Conservation (phyloP, 2,329 filamentous ascomycete species). For the Colletotrichum cereale region DNA sequence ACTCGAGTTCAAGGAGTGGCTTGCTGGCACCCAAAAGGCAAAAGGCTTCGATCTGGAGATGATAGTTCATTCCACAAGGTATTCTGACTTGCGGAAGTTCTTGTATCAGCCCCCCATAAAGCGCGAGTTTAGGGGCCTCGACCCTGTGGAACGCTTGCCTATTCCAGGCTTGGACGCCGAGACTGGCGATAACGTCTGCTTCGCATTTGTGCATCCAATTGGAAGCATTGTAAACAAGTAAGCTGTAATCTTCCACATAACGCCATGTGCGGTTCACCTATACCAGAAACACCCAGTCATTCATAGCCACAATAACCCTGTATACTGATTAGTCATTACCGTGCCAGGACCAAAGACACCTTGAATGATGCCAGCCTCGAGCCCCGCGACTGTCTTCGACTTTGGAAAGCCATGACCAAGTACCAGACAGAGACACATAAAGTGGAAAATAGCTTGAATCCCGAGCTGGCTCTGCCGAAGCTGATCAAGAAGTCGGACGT, state of each 20-base stretch:
- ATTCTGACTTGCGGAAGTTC: conserved; percentile 84
- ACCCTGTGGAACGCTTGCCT: conserved; percentile 55
- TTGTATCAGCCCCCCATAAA: conserved; percentile 64
- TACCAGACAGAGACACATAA: conserved; percentile 64
- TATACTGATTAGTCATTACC: not conserved
- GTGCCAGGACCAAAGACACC: conserved; percentile 65
- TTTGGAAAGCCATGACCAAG: conserved; percentile 75
- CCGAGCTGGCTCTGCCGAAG: conserved; percentile 60
- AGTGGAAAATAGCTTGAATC: conserved; percentile 62
- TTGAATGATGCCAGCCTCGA: conserved; percentile 78
- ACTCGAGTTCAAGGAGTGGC: conserved; percentile 76
- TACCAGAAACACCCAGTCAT: not conserved
- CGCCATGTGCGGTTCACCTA: conserved; percentile 48
- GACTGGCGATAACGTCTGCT: conserved; percentile 58
- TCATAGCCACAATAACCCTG: not conserved
- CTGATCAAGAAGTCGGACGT: conserved; percentile 75
- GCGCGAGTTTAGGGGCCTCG: conserved; percentile 66
- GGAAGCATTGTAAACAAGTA: conserved; percentile 70
- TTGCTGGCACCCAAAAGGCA: conserved; percentile 71
- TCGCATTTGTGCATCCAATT: conserved; percentile 76
- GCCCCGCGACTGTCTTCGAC: conserved; percentile 74
- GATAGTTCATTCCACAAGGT: conserved; percentile 76
- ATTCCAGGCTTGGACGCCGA: conserved; percentile 60
- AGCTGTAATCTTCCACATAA: conserved; percentile 48
- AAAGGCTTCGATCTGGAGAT: conserved; percentile 75